Evolutionary conservation across 2,329 filamentous ascomycete genomes (phyloP).

Genomic region (Venturia pyrina): DNA sequence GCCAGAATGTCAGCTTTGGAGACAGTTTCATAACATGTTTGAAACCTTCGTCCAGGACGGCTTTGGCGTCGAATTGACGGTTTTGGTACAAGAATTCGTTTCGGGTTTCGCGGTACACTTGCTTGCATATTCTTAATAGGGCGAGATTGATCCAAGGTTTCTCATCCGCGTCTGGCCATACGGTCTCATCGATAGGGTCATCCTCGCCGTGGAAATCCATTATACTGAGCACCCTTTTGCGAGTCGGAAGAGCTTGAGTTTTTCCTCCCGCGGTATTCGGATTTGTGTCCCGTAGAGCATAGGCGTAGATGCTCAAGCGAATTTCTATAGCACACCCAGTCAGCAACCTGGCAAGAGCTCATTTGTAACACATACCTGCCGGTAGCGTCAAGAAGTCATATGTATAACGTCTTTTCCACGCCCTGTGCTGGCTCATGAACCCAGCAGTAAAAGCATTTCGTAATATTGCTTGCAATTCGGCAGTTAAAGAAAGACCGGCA

Average conservation of each 20-base stretch:
- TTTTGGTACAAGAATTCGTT: slow-evolving; percentile 4
- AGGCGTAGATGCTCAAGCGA: background rate
- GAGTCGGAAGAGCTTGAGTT: background rate
- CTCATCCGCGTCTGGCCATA: background rate
- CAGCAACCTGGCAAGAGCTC: background rate
- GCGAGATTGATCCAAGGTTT: slow-evolving; percentile 1
- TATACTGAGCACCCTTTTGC: no score
- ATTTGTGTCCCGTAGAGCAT: slow-evolving; percentile 1
- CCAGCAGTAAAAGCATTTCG: background rate
- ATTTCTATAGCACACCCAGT: background rate
- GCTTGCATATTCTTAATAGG: slow-evolving; percentile 5
- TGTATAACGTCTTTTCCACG: background rate
- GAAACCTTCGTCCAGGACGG: background rate
- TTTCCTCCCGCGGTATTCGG: background rate
- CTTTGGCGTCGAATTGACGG: slow-evolving; percentile 3
- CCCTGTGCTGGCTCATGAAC: background rate
- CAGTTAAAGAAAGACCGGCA: background rate
- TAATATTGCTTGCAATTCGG: background rate
- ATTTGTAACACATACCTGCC: background rate
- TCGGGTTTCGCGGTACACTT: slow-evolving; percentile 6
- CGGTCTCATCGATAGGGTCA: background rate
- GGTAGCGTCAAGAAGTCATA: background rate
- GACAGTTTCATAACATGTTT: background rate
- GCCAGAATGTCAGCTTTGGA: slow-evolving; percentile 4
- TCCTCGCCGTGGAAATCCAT: background rate